Percentiles rank a stretch among this genome's conserved stretches.
These are phyloP conservation scores for Penicillium italicum DNA, from an alignment of 2,329 filamentous ascomycete species.

Conservation along the genomic window DNA sequence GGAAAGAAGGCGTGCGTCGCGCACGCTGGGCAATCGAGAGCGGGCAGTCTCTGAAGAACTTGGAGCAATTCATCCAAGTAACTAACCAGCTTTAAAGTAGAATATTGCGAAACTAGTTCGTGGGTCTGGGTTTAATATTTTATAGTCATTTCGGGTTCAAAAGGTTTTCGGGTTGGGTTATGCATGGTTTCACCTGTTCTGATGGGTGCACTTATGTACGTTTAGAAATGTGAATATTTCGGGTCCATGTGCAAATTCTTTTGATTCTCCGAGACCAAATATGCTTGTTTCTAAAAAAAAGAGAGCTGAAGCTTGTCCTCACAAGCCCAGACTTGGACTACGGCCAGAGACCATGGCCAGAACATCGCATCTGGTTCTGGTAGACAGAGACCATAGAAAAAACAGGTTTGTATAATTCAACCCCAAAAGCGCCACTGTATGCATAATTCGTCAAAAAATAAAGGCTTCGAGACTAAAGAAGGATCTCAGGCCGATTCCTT, in stretches of 20 bases:
- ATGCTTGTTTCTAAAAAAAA: background rate
- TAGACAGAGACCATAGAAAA: slow-evolving; percentile 1
- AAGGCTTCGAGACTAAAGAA: slow-evolving; percentile 9
- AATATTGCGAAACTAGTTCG: background rate
- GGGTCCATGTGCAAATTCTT: background rate
- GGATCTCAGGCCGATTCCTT: slow-evolving; percentile 5
- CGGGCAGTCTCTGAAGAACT: slow-evolving; percentile 78
- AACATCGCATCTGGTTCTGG: background rate
- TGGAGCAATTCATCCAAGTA: slow-evolving; percentile 77
- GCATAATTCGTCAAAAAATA: slow-evolving; percentile 25
- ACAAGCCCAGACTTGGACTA: background rate
- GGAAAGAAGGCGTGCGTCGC: slow-evolving; percentile 89
- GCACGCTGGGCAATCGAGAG: slow-evolving; percentile 86
- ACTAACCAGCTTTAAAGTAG: slow-evolving; percentile 55
- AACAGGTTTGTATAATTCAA: slow-evolving; percentile 12
- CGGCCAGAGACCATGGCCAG: background rate
- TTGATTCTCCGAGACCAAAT: background rate
- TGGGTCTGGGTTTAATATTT: background rate
- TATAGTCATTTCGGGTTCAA: background rate
- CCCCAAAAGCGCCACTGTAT: slow-evolving; percentile 34
- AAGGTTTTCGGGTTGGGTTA: background rate
- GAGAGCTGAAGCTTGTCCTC: background rate
- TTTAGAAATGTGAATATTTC: background rate
- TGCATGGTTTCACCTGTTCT: background rate
- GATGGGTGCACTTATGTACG: background rate